Evolutionary conservation across 345 rosid genomes (phyloP).

Genomic region (Theobroma cacao): DNA sequence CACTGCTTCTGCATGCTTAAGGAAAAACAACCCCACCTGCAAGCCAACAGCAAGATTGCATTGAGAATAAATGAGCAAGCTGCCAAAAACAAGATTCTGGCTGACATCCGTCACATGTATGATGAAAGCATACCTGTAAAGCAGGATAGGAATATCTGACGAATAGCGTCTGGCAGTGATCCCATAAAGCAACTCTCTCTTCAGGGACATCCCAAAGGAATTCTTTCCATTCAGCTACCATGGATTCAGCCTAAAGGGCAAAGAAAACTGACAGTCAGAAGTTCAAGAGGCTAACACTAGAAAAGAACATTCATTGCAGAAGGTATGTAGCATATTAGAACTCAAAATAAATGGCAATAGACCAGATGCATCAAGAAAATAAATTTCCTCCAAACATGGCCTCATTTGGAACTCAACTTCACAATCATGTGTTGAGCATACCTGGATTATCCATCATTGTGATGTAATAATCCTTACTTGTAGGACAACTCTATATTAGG

Average conservation of each 20-base stretch:
- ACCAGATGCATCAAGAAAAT: neutral
- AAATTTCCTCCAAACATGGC: neutral
- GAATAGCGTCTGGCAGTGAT: conserved; percentile 92
- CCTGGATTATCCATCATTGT: neutral
- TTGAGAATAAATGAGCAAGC: conserved; percentile 11
- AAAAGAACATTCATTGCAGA: conserved; percentile 12
- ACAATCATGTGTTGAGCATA: neutral
- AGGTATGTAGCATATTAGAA: conserved; percentile 3
- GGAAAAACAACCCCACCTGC: conserved; percentile 95
- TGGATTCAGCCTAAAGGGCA: conserved; percentile 80
- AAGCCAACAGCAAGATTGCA: conserved; percentile 17
- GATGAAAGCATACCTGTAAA: conserved; percentile 54
- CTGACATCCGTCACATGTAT: conserved; percentile 3
- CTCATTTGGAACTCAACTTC: neutral
- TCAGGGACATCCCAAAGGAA: conserved; percentile 99
- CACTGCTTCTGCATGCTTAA: conserved; percentile 86
- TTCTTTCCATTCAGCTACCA: conserved; percentile 99
- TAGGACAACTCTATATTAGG: neutral
- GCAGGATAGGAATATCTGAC: conserved; percentile 86
- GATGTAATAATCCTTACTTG: neutral
- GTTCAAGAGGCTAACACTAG: conserved; percentile 1
- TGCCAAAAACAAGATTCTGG: conserved; percentile 2
- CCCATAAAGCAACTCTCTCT: conserved; percentile 97
- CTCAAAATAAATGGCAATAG: neutral
- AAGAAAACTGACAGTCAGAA: conserved; percentile 1